These are phyloP conservation scores for Penicillium sp. DNA, from an alignment of 2,329 filamentous ascomycete species.

Conservation along the genomic window DNA sequence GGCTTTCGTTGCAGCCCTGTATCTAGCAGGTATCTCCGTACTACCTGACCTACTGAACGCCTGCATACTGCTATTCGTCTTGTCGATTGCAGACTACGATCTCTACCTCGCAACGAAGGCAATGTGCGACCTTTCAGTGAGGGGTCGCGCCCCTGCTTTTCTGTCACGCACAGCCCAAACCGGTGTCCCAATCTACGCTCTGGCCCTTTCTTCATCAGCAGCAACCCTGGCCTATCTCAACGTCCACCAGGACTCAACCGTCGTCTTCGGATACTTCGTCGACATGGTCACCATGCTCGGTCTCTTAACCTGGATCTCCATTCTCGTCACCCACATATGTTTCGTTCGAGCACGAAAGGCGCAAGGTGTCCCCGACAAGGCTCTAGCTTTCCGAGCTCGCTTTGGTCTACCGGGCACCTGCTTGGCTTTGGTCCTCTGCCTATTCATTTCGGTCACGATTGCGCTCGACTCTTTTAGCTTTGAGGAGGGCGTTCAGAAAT, in stretches of 20 bases:
- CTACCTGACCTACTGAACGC: conserved; percentile 68
- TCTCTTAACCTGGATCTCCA: conserved; percentile 63
- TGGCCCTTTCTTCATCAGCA: conserved; percentile 58
- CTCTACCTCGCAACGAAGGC: conserved; percentile 70
- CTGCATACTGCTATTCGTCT: conserved; percentile 69
- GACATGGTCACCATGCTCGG: conserved; percentile 65
- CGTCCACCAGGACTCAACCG: conserved; percentile 53
- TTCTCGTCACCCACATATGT: conserved; percentile 63
- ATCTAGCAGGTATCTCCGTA: conserved; percentile 57
- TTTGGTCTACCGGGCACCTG: conserved; percentile 67
- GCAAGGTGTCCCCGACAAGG: conserved; percentile 54
- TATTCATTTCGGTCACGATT: conserved; percentile 72
- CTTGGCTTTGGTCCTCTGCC: conserved; percentile 63
- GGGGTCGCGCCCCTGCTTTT: conserved; percentile 66
- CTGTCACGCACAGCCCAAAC: conserved; percentile 65
- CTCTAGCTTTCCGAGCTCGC: conserved; percentile 63
- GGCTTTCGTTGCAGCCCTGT: conserved; percentile 71
- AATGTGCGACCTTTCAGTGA: conserved; percentile 67
- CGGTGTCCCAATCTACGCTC: conserved; percentile 65
- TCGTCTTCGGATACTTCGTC: conserved; percentile 62
- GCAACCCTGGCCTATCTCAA: conserved; percentile 65
- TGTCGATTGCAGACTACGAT: conserved; percentile 71
- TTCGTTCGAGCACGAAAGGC: conserved; percentile 61
- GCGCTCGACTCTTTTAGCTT: conserved; percentile 67
- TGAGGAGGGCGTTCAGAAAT: conserved; percentile 46